Evolutionary conservation across 176 grass and related monocot genomes (phyloP).

Genomic region (Urochloa ruziziensis): DNA sequence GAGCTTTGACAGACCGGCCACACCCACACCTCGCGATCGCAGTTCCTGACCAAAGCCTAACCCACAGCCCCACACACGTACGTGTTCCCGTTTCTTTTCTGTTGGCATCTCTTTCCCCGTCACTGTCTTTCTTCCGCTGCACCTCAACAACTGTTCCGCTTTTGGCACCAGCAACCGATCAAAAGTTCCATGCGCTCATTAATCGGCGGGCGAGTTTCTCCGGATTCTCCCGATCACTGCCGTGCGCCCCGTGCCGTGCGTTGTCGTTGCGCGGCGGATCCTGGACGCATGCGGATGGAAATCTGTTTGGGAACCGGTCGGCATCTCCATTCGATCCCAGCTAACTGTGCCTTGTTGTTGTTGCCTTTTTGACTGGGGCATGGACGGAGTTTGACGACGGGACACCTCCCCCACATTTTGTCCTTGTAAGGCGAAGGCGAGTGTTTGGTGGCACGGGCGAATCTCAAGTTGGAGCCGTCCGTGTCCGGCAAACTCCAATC

Average conservation of each 20-base stretch:
- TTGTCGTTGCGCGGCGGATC: neutral
- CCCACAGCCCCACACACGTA: no score
- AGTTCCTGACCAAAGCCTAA: neutral
- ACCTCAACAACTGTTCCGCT: neutral
- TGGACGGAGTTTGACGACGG: neutral
- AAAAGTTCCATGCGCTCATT: neutral
- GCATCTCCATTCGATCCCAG: neutral
- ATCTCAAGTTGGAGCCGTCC: neutral
- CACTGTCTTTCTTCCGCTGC: neutral
- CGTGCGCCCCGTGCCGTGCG: neutral
- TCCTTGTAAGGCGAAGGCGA: slow-evolving; percentile 11
- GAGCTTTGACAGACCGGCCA: neutral
- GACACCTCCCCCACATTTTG: neutral
- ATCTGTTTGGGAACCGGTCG: no score
- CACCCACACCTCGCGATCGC: slow-evolving; percentile 7
- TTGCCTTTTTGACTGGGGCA: neutral
- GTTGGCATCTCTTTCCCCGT: neutral
- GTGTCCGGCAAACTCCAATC: neutral
- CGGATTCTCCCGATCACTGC: neutral
- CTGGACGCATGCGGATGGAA: neutral
- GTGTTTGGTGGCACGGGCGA: neutral
- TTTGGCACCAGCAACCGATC: neutral
- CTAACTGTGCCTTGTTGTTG: no score
- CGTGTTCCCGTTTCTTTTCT: neutral
- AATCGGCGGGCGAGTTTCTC: neutral